phyloP scores from a whole-genome alignment of 1,284 basidiomycete species.

The Acaromyces ingoldii region DNA sequence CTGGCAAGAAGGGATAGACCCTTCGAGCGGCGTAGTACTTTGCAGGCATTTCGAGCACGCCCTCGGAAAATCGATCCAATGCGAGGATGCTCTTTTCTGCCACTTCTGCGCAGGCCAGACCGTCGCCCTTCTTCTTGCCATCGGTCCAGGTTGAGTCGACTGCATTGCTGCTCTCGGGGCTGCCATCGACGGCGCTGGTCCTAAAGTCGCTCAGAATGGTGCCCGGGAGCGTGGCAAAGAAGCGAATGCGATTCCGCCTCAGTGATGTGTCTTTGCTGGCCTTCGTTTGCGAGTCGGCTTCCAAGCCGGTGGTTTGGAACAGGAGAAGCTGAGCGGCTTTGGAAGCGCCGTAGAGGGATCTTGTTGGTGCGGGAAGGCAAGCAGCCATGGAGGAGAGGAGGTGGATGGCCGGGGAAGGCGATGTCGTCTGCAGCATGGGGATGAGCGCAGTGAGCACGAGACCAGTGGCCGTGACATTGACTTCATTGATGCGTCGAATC shows the following conservation, averaged over 20 bases:
- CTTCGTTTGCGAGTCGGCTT: constrained; percentile 54
- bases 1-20: constrained; percentile 18
- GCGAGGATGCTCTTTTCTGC: constrained; percentile 27
- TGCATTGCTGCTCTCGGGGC: constrained; percentile 10
- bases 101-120: constrained; percentile 23
- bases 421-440: constrained; percentile 68
- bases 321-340: constrained; percentile 75
- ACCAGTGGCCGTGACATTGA: constrained; percentile 56
- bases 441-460: constrained; percentile 57
- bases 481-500: constrained; percentile 49
- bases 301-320: constrained; percentile 72
- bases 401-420: constrained; percentile 67
- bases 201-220: constrained; percentile 45
- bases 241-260: constrained; percentile 25
- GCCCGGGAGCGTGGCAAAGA: constrained; percentile 42
- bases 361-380: constrained; percentile 76
- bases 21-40: constrained; percentile 27
- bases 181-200: constrained; percentile 34
- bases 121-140: constrained; percentile 19
- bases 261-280: background rate
- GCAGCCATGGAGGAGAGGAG: constrained; percentile 76
- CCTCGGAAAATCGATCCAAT: constrained; percentile 25
- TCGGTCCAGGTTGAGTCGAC: constrained; percentile 26
- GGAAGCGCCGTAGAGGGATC: constrained; percentile 75
- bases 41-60: constrained; percentile 20